Conservation (phyloP, 345 rosid species). For the Rhizophora mangle region DNA sequence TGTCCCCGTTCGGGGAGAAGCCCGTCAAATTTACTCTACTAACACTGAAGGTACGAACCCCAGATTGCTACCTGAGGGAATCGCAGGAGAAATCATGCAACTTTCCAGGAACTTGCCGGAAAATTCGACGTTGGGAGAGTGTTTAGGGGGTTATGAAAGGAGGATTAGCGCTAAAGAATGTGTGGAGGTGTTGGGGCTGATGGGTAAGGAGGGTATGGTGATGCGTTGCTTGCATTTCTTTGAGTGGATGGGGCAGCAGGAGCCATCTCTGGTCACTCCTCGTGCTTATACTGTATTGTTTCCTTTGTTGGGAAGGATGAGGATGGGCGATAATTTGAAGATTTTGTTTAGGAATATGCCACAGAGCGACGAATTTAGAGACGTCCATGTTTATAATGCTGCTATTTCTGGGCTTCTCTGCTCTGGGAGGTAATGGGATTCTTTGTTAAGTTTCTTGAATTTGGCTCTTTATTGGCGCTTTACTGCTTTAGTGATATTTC, state of each 20-base stretch:
- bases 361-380: slow-evolving; percentile 46
- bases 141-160: slow-evolving; percentile 43
- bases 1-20: background rate
- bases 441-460: background rate
- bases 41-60: slow-evolving; percentile 12
- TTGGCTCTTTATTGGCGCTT: background rate
- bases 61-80: slow-evolving; percentile 10
- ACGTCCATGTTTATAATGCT: slow-evolving; percentile 71
- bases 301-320: slow-evolving; percentile 56
- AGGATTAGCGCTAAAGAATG: slow-evolving; percentile 44
- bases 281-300: slow-evolving; percentile 69
- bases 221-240: slow-evolving; percentile 57
- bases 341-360: slow-evolving; percentile 64
- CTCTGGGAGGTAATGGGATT: slow-evolving; percentile 49
- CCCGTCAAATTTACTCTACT: slow-evolving; percentile 14
- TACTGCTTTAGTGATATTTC: background rate
- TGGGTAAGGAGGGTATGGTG: slow-evolving; percentile 56
- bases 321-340: slow-evolving; percentile 56
- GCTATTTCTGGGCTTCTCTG: slow-evolving; percentile 66
- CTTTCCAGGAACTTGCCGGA: slow-evolving; percentile 46
- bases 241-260: slow-evolving; percentile 87
- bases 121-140: slow-evolving; percentile 69
- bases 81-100: slow-evolving; percentile 47
- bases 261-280: slow-evolving; percentile 58
- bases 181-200: slow-evolving; percentile 49